A percentile compares a stretch with the other conserved stretches of the same genome.
phyloP scores from a whole-genome alignment of 768 basidiomycete genomes.

The Omphalotus guepiniiformis region DNA sequence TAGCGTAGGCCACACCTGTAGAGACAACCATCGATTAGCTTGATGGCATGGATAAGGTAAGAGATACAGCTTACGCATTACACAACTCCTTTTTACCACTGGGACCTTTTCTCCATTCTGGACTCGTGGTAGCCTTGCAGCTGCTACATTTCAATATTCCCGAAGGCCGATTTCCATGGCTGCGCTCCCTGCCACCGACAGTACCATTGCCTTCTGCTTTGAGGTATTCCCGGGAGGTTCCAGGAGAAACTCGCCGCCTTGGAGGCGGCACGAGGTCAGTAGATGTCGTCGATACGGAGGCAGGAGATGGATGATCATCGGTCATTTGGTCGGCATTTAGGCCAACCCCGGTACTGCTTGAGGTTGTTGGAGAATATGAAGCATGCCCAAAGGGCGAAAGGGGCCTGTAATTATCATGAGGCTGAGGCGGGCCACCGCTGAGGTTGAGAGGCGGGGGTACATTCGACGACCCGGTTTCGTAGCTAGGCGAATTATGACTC shows the following conservation, averaged over 20 bases:
- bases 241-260: constrained; percentile 39
- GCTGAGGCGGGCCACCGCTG: constrained; percentile 5
- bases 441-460: background rate
- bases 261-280: constrained; percentile 53
- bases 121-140: constrained; percentile 78
- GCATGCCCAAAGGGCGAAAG: constrained; percentile 6
- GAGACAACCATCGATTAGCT: constrained; percentile 5
- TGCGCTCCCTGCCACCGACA: constrained; percentile 30
- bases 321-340: background rate
- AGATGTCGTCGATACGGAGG: constrained; percentile 21
- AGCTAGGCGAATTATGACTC: constrained; percentile 4
- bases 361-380: constrained; percentile 1
- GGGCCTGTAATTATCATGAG: constrained; percentile 2
- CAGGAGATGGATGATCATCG: constrained; percentile 9
- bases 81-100: constrained; percentile 89
- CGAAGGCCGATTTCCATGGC: constrained; percentile 60
- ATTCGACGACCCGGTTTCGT: constrained; percentile 7
- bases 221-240: constrained; percentile 2
- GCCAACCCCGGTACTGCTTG: background rate
- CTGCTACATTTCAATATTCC: constrained; percentile 73
- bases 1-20: constrained; percentile 78
- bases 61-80: constrained; percentile 66
- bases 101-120: constrained; percentile 91
- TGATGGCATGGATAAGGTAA: constrained; percentile 10
- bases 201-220: background rate